Percentiles rank a stretch among this genome's conserved stretches.
These are phyloP conservation scores for Aspergillus spinulosporus DNA, from an alignment of 2,329 filamentous ascomycete genomes.

Conservation along the genomic window DNA sequence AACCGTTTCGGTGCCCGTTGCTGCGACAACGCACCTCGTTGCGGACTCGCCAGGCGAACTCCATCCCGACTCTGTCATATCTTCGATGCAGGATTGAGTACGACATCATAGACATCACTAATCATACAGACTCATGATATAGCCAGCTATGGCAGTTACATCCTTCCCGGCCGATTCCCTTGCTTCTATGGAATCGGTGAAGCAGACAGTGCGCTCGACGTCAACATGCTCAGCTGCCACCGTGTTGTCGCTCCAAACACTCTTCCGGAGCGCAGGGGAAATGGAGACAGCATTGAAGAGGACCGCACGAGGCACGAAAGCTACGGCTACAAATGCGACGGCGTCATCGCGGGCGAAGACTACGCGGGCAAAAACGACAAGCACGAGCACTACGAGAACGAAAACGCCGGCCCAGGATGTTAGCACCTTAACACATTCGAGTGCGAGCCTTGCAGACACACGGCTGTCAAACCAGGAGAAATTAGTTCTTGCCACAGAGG, in stretches of 20 bases:
- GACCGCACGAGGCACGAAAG: slow-evolving; percentile 28
- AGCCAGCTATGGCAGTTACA: slow-evolving; percentile 34
- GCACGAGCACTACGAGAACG: slow-evolving; percentile 1
- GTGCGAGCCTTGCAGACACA: slow-evolving; percentile 25
- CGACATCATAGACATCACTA: not conserved
- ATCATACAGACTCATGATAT: not conserved
- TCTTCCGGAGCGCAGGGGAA: slow-evolving; percentile 35
- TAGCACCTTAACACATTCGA: not conserved
- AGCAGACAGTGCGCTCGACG: slow-evolving; percentile 55
- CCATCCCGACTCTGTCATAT: not conserved
- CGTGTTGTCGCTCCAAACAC: slow-evolving; percentile 41
- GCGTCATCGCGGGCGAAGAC: slow-evolving; percentile 28
- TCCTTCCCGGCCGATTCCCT: slow-evolving; percentile 33
- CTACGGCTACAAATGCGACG: slow-evolving; percentile 21
- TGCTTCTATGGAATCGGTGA: slow-evolving; percentile 49
- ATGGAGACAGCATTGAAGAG: slow-evolving; percentile 25
- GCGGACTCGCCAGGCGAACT: slow-evolving; percentile 12
- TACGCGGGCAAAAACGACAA: slow-evolving; percentile 14
- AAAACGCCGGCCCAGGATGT: slow-evolving; percentile 21
- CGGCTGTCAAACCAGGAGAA: slow-evolving; percentile 40
- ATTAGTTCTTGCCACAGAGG: slow-evolving; percentile 46
- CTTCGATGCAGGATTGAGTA: not conserved
- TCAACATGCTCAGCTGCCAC: slow-evolving; percentile 54
- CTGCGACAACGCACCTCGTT: slow-evolving; percentile 29
- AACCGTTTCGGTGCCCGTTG: slow-evolving; percentile 26